Conservation (phyloP, 106 monocot species). For the Dioscorea dumetorum region DNA sequence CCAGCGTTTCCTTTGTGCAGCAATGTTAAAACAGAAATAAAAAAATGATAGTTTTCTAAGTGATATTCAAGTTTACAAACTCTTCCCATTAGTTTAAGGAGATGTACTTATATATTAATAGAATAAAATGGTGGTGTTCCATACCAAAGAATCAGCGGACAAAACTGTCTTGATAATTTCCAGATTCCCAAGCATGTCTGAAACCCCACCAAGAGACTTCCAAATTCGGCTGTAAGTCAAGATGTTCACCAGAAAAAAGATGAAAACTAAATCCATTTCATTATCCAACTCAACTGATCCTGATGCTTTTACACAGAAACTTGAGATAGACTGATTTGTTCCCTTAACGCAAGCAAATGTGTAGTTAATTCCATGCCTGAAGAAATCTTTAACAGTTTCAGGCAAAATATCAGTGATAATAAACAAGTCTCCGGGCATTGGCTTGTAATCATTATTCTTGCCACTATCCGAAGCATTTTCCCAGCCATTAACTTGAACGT, state of each 20-base stretch:
- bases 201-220: constrained; percentile 6
- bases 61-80: neutral
- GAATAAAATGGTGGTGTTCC: neutral
- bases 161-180: constrained; percentile 10
- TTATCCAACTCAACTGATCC: neutral
- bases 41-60: neutral
- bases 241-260: constrained; percentile 12
- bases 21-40: neutral
- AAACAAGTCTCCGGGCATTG: constrained; percentile 8
- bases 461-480: neutral
- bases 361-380: neutral
- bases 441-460: constrained; percentile 1
- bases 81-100: neutral
- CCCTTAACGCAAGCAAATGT: constrained; percentile 3
- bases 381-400: constrained; percentile 6
- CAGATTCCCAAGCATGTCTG: neutral
- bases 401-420: constrained; percentile 4
- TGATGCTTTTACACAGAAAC: constrained; percentile 3
- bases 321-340: neutral
- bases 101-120: neutral
- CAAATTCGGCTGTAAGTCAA: constrained; percentile 9
- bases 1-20: neutral
- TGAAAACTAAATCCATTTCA: neutral
- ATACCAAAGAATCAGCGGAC: constrained; percentile 4
- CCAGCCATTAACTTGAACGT: neutral